These are phyloP conservation scores for Colletotrichum gigasporum DNA, from an alignment of 2,329 filamentous ascomycete species.

Conservation along the genomic window DNA sequence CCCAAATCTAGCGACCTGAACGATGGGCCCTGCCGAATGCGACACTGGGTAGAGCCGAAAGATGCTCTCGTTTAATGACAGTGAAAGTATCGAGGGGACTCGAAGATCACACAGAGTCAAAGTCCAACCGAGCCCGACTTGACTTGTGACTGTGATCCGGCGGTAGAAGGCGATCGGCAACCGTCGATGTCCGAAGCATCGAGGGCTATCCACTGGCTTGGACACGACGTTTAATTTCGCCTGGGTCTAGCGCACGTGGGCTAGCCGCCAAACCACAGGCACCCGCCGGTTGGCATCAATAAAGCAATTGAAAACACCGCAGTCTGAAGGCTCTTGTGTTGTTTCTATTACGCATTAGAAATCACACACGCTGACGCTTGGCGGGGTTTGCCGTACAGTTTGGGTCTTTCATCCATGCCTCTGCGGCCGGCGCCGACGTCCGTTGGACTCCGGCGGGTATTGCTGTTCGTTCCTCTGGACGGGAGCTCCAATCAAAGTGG, in stretches of 20 bases:
- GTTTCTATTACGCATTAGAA: slow-evolving; percentile 5
- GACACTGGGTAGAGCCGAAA: no score
- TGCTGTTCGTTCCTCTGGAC: background rate
- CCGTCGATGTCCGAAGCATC: slow-evolving; percentile 3
- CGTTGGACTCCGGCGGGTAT: slow-evolving; percentile 19
- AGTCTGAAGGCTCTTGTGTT: background rate
- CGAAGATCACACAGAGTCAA: no score
- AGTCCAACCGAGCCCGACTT: no score
- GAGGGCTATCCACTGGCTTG: background rate
- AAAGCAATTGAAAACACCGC: background rate
- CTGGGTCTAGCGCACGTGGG: background rate
- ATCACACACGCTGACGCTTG: background rate
- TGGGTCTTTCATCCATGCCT: background rate
- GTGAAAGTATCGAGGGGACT: no score
- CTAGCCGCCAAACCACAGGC: background rate
- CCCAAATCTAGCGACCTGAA: no score
- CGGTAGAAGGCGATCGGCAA: background rate
- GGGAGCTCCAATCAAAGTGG: background rate
- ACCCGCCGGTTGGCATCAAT: background rate
- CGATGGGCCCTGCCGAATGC: no score
- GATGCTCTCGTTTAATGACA: no score
- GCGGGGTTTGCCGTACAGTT: background rate
- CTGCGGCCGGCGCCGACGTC: slow-evolving; percentile 16
- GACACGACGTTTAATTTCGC: background rate
- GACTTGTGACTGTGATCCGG: no score